phyloP scores from a whole-genome alignment of 257 asterid genomes.

The Salvia hispanica region DNA sequence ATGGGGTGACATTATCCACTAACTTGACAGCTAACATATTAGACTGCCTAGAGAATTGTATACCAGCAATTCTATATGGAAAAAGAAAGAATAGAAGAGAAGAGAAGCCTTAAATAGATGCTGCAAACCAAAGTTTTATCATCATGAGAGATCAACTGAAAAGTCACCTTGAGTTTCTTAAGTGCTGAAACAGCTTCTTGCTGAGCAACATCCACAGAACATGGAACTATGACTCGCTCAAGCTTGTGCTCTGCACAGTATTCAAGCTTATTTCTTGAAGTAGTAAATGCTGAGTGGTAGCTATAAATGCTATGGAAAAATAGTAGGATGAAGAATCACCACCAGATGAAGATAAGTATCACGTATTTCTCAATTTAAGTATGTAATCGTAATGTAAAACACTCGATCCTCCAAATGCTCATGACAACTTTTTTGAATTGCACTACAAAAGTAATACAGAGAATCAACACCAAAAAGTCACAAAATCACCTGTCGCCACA shows the following conservation, averaged over 20 bases:
- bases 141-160: conserved; percentile 26
- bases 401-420: conserved; percentile 21
- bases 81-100: neutral
- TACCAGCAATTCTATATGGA: neutral
- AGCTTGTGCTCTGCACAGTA: conserved; percentile 38
- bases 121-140: neutral
- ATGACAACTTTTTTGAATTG: conserved; percentile 6
- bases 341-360: neutral
- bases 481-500: conserved; percentile 48
- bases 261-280: conserved; percentile 36
- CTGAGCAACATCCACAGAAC: conserved; percentile 75
- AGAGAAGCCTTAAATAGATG: neutral
- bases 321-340: neutral
- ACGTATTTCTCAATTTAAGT: neutral
- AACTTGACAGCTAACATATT: neutral
- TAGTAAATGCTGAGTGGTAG: conserved; percentile 21
- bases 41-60: neutral
- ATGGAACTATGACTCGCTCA: conserved; percentile 57
- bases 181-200: conserved; percentile 69
- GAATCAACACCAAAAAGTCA: conserved; percentile 14
- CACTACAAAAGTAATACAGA: neutral
- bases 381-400: neutral
- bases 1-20: too few species aligned
- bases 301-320: conserved; percentile 14
- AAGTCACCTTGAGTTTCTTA: conserved; percentile 80